Evolutionary conservation across 192 early-diverging fungal genomes (phyloP).

Genomic region (Helicostylum pulchrum): DNA sequence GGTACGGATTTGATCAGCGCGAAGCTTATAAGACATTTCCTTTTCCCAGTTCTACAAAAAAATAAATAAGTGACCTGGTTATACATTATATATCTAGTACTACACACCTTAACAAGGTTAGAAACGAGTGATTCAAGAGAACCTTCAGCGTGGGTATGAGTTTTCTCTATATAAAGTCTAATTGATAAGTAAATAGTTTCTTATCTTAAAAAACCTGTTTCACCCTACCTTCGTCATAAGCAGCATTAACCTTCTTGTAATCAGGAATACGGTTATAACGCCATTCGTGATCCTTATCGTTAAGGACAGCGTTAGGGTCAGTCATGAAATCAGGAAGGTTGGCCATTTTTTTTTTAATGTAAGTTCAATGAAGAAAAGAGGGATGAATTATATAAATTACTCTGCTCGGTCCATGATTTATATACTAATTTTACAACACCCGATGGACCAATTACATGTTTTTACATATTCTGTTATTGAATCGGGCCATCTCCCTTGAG

Average conservation of each 20-base stretch:
- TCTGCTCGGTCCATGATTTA: too few species aligned
- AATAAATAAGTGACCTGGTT: background rate
- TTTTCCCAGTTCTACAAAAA: slow-evolving; percentile 45
- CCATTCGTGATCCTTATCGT: slow-evolving; percentile 38
- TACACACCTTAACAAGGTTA: slow-evolving; percentile 39
- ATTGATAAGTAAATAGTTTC: background rate
- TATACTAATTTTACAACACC: too few species aligned
- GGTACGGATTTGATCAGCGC: slow-evolving; percentile 39
- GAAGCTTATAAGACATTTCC: slow-evolving; percentile 40
- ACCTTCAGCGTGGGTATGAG: slow-evolving; percentile 33
- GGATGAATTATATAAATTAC: too few species aligned
- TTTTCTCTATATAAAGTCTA: slow-evolving; percentile 22
- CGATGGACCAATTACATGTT: too few species aligned
- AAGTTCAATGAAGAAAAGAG: background rate
- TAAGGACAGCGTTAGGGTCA: slow-evolving; percentile 41
- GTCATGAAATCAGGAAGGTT: slow-evolving; percentile 46
- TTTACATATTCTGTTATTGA: background rate
- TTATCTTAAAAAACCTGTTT: background rate
- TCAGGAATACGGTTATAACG: slow-evolving; percentile 38
- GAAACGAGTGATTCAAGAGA: slow-evolving; percentile 35
- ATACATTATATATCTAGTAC: background rate
- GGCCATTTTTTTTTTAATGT: slow-evolving; percentile 23
- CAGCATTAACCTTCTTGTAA: slow-evolving; percentile 38
- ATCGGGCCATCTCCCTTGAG: too few species aligned
- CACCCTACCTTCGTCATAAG: slow-evolving; percentile 30